Evolutionary conservation across 345 rosid species (phyloP).

Genomic region (Mallotus nudiflorus): DNA sequence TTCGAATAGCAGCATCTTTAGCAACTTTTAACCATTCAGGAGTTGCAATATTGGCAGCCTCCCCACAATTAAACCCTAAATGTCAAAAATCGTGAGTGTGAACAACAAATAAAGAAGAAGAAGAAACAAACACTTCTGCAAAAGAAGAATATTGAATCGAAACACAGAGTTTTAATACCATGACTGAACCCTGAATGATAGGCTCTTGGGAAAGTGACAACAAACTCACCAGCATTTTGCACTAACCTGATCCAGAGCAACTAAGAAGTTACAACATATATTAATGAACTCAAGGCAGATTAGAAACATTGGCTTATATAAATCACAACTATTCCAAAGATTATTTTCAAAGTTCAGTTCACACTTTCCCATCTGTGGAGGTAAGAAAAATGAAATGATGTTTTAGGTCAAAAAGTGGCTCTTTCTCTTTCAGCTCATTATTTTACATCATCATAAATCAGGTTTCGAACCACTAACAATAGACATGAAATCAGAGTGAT

Average conservation of each 20-base stretch:
- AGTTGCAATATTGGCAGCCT: slow-evolving; percentile 98
- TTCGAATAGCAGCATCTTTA: slow-evolving; percentile 89
- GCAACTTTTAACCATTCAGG: slow-evolving; percentile 90
- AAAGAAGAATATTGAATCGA: neutral
- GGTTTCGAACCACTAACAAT: neutral
- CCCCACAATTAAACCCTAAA: slow-evolving; percentile 90
- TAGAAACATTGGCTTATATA: neutral
- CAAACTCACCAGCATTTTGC: slow-evolving; percentile 58
- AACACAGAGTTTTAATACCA: slow-evolving; percentile 44
- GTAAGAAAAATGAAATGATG: neutral
- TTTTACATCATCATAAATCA: slow-evolving; percentile 2
- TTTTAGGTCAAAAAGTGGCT: neutral
- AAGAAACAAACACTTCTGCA: neutral
- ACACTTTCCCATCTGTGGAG: neutral
- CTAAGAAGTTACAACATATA: neutral
- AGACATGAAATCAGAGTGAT: neutral
- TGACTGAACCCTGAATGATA: slow-evolving; percentile 99
- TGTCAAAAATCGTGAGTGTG: slow-evolving; percentile 17
- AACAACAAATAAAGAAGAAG: neutral
- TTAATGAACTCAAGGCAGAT: neutral
- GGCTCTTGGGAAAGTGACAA: slow-evolving; percentile 97
- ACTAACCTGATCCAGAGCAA: slow-evolving; percentile 27
- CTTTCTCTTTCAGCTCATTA: slow-evolving; percentile 6
- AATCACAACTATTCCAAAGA: slow-evolving; percentile 1
- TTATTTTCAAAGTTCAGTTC: neutral